phyloP scores from a whole-genome alignment of 768 basidiomycete genomes.

The Lactarius evosmus region DNA sequence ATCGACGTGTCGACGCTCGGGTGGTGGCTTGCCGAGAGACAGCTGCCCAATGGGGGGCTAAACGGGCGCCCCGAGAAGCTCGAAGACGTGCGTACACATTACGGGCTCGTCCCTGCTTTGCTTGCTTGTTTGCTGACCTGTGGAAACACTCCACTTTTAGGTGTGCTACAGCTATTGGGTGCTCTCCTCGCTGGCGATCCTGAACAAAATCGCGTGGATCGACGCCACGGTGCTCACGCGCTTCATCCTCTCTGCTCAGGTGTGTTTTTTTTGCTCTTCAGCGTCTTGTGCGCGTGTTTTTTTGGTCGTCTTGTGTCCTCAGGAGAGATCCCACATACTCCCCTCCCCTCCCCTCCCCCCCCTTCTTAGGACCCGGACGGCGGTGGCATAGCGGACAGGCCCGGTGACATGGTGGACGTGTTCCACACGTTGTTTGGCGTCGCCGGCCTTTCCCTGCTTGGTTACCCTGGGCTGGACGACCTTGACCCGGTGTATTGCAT shows the following conservation, averaged over 20 bases:
- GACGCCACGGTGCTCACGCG: slow-evolving; percentile 68
- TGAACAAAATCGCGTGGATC: slow-evolving; percentile 84
- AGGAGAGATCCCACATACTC: background rate
- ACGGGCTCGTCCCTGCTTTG: background rate
- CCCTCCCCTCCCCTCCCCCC: background rate
- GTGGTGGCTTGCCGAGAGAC: slow-evolving; percentile 94
- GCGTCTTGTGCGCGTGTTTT: too few relatives aligned
- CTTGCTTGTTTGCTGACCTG: background rate
- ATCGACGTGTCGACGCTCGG: slow-evolving; percentile 76
- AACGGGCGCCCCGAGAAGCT: slow-evolving; percentile 98
- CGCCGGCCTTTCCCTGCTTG: slow-evolving; percentile 79
- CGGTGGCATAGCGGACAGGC: slow-evolving; percentile 93
- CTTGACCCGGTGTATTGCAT: slow-evolving; percentile 97
- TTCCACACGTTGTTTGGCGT: slow-evolving; percentile 95
- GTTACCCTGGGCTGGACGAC: slow-evolving; percentile 79
- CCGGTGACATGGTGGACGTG: slow-evolving; percentile 93
- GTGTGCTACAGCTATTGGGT: slow-evolving; percentile 99
- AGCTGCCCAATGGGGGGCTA: slow-evolving; percentile 88
- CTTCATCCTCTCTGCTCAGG: slow-evolving; percentile 90
- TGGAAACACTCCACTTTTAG: too few relatives aligned
- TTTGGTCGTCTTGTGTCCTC: background rate
- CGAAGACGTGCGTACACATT: slow-evolving; percentile 73
- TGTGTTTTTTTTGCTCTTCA: slow-evolving; percentile 34
- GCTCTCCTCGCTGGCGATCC: slow-evolving; percentile 80
- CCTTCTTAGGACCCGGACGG: slow-evolving; percentile 70